Conservation (phyloP, 192 early-diverging fungal species). For the Backusella tarrabulga region DNA sequence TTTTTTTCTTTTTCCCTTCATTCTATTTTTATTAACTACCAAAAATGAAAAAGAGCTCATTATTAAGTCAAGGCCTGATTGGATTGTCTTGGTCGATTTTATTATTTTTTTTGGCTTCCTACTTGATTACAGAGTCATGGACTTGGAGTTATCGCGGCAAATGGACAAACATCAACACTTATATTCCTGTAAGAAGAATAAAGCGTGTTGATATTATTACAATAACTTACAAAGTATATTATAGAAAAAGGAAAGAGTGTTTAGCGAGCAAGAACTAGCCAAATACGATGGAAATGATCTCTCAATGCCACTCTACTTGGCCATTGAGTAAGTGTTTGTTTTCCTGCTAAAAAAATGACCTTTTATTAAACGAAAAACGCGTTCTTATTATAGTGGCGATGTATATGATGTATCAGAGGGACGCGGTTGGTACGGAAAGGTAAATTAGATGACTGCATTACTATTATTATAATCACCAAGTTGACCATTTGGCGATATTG, state of each 20-base stretch:
- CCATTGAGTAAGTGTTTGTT: constrained; percentile 66
- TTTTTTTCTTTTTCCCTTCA: background rate
- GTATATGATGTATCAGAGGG: constrained; percentile 92
- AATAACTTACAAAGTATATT: background rate
- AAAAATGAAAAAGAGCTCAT: constrained; percentile 6
- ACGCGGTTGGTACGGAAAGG: constrained; percentile 75
- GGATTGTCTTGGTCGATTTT: constrained; percentile 26
- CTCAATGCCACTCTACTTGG: constrained; percentile 82
- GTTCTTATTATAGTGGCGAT: constrained; percentile 61
- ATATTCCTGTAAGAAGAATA: constrained; percentile 55
- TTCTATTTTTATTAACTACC: background rate
- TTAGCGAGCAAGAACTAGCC: constrained; percentile 77
- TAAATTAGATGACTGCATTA: constrained; percentile 24
- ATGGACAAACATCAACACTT: constrained; percentile 69
- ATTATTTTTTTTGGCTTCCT: constrained; percentile 54
- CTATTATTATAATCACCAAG: background rate
- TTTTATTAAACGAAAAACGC: background rate
- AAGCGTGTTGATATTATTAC: background rate
- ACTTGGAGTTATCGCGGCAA: constrained; percentile 73
- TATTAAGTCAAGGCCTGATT: constrained; percentile 8
- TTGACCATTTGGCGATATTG: no score
- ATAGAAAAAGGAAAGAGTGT: constrained; percentile 53
- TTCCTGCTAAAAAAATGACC: no score
- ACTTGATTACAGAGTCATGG: constrained; percentile 74
- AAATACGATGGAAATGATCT: constrained; percentile 85